Evolutionary conservation across 2,329 filamentous ascomycete genomes (phyloP), one percentile per base, ranked within the genome.

Genomic region (Cadophora gregata): DNA sequence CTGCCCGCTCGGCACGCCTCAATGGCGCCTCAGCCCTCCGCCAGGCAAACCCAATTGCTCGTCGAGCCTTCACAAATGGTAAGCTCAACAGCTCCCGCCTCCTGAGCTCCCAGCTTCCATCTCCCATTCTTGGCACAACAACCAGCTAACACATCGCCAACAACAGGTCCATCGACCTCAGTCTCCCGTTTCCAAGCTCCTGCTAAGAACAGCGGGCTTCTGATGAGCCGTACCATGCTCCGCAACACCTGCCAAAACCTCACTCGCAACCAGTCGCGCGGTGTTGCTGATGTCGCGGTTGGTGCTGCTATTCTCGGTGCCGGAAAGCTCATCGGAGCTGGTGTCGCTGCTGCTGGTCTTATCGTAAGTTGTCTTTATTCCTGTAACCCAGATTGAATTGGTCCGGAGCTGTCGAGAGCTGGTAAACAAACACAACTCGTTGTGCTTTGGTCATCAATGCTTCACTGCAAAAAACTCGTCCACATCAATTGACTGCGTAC

Each of bases 291-390:
- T 24, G 71, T 73, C 66, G 65, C 68, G 60, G 68, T 73, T 47
- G 72, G 72, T 63, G 72, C 72, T 55, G 72, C 72, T 51, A 72
- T 73, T 66, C 42, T 70, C 21, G 68, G 70, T 47, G 72, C 72
- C 24, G 72, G 72, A 19, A 73, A 73, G 65, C 71, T 73, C 61
- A 71, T 73, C 60, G 72, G 72, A 68, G 69, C 72, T 62, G 72
- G 72, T 60, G 67, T 69, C 56, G 72, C 73, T 61, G 71, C 75
- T 56, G 68, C 74, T 62, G 75, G 75, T 60, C 71, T 76, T 61
- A 75, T 74, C 59, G 61, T 51, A 62, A 62, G 47, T 33, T 38
- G 9, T 38, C 25, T n/a, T 19, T 16, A 16, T 7, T 24, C 24
- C n/a, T 29, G 51, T n/a, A 61, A 6, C 25, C 4, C 27, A 27